A percentile compares a stretch with the other conserved stretches of the same genome.
Evolutionary conservation across 2,329 filamentous ascomycete genomes (phyloP).

Genomic region (Phyllosticta paracitricarpa): DNA sequence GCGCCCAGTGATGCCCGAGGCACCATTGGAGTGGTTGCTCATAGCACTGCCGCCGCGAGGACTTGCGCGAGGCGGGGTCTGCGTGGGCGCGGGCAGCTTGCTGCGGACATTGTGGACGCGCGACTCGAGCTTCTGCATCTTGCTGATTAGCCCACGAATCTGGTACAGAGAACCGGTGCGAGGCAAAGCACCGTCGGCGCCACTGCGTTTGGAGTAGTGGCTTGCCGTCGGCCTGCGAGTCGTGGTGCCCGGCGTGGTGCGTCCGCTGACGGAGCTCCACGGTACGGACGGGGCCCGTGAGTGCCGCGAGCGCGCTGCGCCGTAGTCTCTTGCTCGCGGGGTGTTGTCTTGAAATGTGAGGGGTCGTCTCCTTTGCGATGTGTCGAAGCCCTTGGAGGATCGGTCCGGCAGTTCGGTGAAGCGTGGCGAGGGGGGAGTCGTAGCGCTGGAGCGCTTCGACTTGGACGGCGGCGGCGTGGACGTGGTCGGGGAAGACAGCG

Average conservation of each 20-base stretch:
- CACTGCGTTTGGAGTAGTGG: slow-evolving; percentile 17
- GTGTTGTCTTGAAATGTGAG: slow-evolving; percentile 37
- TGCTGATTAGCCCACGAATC: slow-evolving; percentile 84
- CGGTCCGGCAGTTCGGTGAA: slow-evolving; percentile 74
- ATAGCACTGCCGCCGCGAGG: slow-evolving; percentile 50
- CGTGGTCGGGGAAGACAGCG: slow-evolving; percentile 59
- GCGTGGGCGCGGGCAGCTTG: slow-evolving; percentile 73
- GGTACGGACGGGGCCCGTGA: slow-evolving; percentile 51
- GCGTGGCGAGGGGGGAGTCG: slow-evolving; percentile 82
- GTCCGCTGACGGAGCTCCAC: slow-evolving; percentile 31
- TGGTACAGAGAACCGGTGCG: slow-evolving; percentile 72
- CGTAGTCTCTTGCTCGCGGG: slow-evolving; percentile 43
- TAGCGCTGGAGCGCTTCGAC: slow-evolving; percentile 41
- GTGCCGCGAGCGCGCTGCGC: slow-evolving; percentile 37
- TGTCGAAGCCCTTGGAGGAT: slow-evolving; percentile 30
- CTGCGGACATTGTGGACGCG: slow-evolving; percentile 85
- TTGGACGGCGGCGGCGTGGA: slow-evolving; percentile 70
- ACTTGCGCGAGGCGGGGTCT: slow-evolving; percentile 71
- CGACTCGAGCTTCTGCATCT: slow-evolving; percentile 94
- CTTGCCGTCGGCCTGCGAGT: slow-evolving; percentile 25
- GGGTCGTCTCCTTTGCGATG: slow-evolving; percentile 29
- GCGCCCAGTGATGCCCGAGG: slow-evolving; percentile 50
- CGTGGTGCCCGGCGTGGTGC: slow-evolving; percentile 31
- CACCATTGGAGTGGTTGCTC: slow-evolving; percentile 38
- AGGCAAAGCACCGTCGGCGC: slow-evolving; percentile 45